A percentile compares a stretch with the other conserved stretches of the same genome.
phyloP scores from a whole-genome alignment of 2,329 filamentous ascomycete genomes.

The Aureobasidium sp. region DNA sequence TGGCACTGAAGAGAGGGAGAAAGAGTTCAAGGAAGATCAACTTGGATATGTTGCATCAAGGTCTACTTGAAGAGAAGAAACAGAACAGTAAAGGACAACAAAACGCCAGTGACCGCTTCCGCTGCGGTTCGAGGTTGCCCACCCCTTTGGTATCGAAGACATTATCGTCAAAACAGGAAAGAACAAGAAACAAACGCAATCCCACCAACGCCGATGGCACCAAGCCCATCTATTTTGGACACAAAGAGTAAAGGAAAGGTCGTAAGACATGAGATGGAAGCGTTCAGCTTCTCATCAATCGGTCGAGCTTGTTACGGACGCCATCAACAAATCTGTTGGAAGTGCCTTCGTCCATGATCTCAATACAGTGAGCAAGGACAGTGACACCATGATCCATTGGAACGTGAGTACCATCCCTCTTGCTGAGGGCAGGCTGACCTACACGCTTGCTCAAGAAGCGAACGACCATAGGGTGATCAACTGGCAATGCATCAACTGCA shows the following conservation, averaged over 20 bases:
- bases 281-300: conserved; percentile 30
- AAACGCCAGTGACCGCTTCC: neutral
- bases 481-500: conserved; percentile 42
- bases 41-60: neutral
- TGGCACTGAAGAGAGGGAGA: neutral
- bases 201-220: neutral
- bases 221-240: conserved; percentile 7
- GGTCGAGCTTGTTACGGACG: conserved; percentile 46
- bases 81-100: neutral
- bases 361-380: conserved; percentile 44
- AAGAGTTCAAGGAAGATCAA: neutral
- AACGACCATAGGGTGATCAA: conserved; percentile 44
- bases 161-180: neutral
- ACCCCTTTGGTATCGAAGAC: neutral
- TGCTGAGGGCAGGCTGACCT: conserved; percentile 45
- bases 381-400: conserved; percentile 41
- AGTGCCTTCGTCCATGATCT: conserved; percentile 45
- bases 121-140: neutral
- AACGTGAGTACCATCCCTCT: conserved; percentile 41
- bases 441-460: conserved; percentile 47
- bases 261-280: neutral
- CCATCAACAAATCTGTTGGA: conserved; percentile 47
- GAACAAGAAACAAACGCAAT: neutral
- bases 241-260: neutral
- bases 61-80: neutral